These are phyloP conservation scores for Diacronema lutheri DNA, from an alignment of 78 protist genomes.

Conservation along the genomic window DNA sequence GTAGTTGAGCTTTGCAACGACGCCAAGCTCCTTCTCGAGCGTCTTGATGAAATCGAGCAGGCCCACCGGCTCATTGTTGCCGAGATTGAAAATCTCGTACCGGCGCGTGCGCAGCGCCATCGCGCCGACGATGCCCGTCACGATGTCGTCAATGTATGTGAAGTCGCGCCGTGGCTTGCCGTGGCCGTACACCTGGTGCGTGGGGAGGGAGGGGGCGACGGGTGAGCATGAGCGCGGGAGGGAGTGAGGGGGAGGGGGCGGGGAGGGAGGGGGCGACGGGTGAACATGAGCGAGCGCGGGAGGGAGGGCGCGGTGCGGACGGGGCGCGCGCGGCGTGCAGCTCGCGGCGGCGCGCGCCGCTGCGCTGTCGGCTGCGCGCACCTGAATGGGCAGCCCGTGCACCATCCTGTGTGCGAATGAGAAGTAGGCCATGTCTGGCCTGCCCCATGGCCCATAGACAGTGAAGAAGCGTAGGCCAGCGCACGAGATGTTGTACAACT, in stretches of 20 bases:
- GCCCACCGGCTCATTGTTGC: background rate
- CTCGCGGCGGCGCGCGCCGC: too few relatives aligned
- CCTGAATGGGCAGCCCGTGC: constrained; percentile 20
- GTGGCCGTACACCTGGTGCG: constrained; percentile 20
- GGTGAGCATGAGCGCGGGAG: too few relatives aligned
- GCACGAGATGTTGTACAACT: constrained; percentile 28
- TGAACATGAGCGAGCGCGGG: too few relatives aligned
- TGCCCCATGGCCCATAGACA: constrained; percentile 67
- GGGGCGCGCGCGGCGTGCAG: too few relatives aligned
- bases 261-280: too few relatives aligned
- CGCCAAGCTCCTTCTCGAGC: background rate
- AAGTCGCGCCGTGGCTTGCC: constrained; percentile 54
- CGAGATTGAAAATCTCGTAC: constrained; percentile 57
- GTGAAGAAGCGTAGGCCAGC: constrained; percentile 66
- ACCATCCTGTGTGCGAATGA: constrained; percentile 22
- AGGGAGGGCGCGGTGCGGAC: too few relatives aligned
- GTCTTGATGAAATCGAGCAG: background rate
- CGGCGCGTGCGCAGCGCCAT: constrained; percentile 1
- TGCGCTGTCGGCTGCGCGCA: too few relatives aligned
- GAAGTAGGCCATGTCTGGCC: constrained; percentile 73
- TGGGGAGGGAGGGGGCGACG: too few relatives aligned
- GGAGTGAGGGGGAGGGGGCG: too few relatives aligned
- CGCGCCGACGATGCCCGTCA: constrained; percentile 36
- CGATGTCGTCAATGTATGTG: constrained; percentile 56
- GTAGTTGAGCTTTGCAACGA: background rate